Conservation (phyloP, 768 basidiomycete species). For the Mycena rosella region DNA sequence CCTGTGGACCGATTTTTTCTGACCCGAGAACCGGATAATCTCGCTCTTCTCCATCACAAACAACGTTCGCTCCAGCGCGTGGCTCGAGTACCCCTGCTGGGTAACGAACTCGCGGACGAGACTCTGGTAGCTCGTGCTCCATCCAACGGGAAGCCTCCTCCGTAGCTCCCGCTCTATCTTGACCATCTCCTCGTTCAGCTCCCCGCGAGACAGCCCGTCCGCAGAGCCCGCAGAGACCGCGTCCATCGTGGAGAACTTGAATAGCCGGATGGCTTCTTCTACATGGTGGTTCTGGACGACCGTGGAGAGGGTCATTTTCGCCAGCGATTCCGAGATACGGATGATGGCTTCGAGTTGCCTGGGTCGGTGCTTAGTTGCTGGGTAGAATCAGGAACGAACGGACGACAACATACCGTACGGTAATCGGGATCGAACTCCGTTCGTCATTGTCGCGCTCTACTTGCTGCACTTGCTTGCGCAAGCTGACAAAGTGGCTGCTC, state of each 20-base stretch:
- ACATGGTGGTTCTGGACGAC: slow-evolving; percentile 94
- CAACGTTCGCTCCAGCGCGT: slow-evolving; percentile 91
- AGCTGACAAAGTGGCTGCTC: slow-evolving; percentile 92
- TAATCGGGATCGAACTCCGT: slow-evolving; percentile 97
- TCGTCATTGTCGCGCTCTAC: slow-evolving; percentile 98
- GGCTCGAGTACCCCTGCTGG: slow-evolving; percentile 90
- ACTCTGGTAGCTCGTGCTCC: slow-evolving; percentile 97
- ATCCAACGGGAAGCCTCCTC: slow-evolving; percentile 89
- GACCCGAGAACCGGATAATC: slow-evolving; percentile 89
- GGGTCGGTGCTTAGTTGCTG: slow-evolving; percentile 10
- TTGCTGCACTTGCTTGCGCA: slow-evolving; percentile 94
- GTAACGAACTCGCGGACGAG: slow-evolving; percentile 94
- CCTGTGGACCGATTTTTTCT: slow-evolving; percentile 42
- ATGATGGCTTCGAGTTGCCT: slow-evolving; percentile 98
- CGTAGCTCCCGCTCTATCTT: slow-evolving; percentile 90
- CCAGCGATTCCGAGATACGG: slow-evolving; percentile 96
- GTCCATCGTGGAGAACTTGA: slow-evolving; percentile 99
- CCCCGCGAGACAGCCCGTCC: slow-evolving; percentile 92
- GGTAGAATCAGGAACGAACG: neutral
- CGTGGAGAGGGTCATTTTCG: slow-evolving; percentile 91
- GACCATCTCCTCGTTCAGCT: slow-evolving; percentile 93
- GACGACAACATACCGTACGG: slow-evolving; percentile 78
- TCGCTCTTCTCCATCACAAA: slow-evolving; percentile 96
- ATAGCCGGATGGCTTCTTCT: slow-evolving; percentile 96
- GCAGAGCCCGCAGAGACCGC: slow-evolving; percentile 95